Evolutionary conservation across 1,284 basidiomycete genomes (phyloP).

Genomic region (Pseudozyma sp.): DNA sequence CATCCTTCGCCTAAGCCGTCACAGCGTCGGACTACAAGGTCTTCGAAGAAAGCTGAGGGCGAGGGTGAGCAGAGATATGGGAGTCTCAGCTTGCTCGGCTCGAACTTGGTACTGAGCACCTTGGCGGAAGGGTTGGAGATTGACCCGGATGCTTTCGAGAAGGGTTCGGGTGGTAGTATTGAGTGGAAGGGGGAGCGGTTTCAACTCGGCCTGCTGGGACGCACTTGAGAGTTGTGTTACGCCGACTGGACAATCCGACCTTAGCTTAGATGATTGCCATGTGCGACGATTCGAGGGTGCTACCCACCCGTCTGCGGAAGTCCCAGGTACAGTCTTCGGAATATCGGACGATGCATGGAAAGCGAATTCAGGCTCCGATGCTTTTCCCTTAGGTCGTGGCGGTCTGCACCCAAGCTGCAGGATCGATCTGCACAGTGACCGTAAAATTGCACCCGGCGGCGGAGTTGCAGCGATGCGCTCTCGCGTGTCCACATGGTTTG

Average conservation of each 20-base stretch:
- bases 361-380: too few species aligned
- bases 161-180: conserved; percentile 38
- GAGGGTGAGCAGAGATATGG: conserved; percentile 38
- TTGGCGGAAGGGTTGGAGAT: conserved; percentile 55
- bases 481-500: too few species aligned
- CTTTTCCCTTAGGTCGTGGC: too few species aligned
- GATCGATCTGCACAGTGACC: too few species aligned
- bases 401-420: too few species aligned
- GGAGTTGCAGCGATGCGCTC: too few species aligned
- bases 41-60: not conserved
- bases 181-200: conserved; percentile 37
- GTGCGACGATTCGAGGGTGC: too few species aligned
- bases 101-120: conserved; percentile 55
- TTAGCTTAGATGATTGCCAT: too few species aligned
- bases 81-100: conserved; percentile 58
- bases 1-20: conserved; percentile 62
- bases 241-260: not conserved
- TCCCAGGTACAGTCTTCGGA: too few species aligned
- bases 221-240: not conserved
- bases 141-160: conserved; percentile 27
- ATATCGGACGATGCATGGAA: too few species aligned
- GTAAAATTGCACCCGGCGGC: too few species aligned
- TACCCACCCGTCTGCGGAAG: too few species aligned
- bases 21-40: not conserved
- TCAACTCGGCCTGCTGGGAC: conserved; percentile 18